phyloP scores from a whole-genome alignment of 1,284 basidiomycete genomes.

The Wallemia hederae region DNA sequence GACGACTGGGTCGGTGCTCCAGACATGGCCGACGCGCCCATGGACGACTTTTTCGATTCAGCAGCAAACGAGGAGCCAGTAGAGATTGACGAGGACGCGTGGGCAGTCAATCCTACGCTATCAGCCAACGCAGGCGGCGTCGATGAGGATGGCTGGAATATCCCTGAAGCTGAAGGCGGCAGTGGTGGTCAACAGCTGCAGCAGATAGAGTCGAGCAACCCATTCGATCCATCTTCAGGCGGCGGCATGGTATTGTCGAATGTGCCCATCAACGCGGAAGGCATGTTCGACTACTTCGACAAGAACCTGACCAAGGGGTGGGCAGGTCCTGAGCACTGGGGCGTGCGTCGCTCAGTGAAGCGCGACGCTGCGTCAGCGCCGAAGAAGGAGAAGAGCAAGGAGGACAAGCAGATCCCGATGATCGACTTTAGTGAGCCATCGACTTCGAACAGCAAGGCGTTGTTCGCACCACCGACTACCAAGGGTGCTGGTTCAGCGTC shows the following conservation, averaged over 20 bases:
- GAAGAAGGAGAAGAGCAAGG: conserved; percentile 4
- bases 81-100: conserved; percentile 17
- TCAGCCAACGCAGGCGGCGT: conserved; percentile 11
- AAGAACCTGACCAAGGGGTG: conserved; percentile 68
- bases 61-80: conserved; percentile 8
- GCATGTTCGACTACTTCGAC: conserved; percentile 84
- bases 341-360: conserved; percentile 24
- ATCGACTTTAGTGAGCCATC: neutral
- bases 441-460: neutral
- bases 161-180: conserved; percentile 4
- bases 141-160: conserved; percentile 12
- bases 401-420: conserved; percentile 6
- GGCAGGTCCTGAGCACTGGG: conserved; percentile 99
- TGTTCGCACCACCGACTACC: conserved; percentile 8
- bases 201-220: conserved; percentile 24
- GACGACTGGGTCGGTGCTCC: conserved; percentile 9
- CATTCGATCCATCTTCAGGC: conserved; percentile 42
- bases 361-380: neutral
- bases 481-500: conserved; percentile 20
- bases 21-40: conserved; percentile 29
- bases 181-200: conserved; percentile 20
- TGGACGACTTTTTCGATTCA: conserved; percentile 19
- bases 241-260: conserved; percentile 3
- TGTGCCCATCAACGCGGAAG: conserved; percentile 12
- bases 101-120: conserved; percentile 14